phyloP scores from a whole-genome alignment of 140 eudicot genomes.

The Bidens hawaiensis region DNA sequence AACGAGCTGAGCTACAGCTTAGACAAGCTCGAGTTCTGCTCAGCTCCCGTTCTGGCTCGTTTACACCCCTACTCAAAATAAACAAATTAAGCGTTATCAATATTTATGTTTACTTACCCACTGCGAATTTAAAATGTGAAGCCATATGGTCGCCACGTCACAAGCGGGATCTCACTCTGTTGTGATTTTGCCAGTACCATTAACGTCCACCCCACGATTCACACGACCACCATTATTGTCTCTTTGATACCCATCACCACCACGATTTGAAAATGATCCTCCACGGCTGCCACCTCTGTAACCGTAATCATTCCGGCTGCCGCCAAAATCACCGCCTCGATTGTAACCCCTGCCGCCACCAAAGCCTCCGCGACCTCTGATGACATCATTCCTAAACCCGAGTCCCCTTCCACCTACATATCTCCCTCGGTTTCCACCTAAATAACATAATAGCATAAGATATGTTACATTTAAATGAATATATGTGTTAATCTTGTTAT shows the following conservation, averaged over 20 bases:
- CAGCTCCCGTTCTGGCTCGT: neutral
- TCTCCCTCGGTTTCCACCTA: slow-evolving; percentile 63
- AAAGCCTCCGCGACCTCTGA: slow-evolving; percentile 74
- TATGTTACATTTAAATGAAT: neutral
- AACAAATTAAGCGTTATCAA: slow-evolving; percentile 7
- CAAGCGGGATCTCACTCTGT: slow-evolving; percentile 43
- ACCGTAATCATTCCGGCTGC: slow-evolving; percentile 43
- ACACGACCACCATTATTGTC: slow-evolving; percentile 45
- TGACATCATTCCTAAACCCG: slow-evolving; percentile 64
- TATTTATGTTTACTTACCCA: slow-evolving; percentile 19
- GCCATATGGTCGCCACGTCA: slow-evolving; percentile 27
- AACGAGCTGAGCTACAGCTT: neutral
- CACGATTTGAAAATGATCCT: slow-evolving; percentile 39
- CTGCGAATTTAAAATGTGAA: slow-evolving; percentile 13
- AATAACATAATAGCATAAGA: neutral
- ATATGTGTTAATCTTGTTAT: neutral
- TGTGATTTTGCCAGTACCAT: slow-evolving; percentile 40
- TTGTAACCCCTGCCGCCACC: slow-evolving; percentile 51
- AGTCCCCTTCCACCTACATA: slow-evolving; percentile 63
- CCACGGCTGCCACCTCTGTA: slow-evolving; percentile 57
- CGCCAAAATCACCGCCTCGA: slow-evolving; percentile 58
- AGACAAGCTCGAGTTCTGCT: neutral
- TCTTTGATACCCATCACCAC: slow-evolving; percentile 60
- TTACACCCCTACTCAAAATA: neutral
- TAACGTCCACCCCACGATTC: slow-evolving; percentile 47